Conservation (phyloP, 1,284 basidiomycete genomes). For the Ganoderma multipileum region DNA sequence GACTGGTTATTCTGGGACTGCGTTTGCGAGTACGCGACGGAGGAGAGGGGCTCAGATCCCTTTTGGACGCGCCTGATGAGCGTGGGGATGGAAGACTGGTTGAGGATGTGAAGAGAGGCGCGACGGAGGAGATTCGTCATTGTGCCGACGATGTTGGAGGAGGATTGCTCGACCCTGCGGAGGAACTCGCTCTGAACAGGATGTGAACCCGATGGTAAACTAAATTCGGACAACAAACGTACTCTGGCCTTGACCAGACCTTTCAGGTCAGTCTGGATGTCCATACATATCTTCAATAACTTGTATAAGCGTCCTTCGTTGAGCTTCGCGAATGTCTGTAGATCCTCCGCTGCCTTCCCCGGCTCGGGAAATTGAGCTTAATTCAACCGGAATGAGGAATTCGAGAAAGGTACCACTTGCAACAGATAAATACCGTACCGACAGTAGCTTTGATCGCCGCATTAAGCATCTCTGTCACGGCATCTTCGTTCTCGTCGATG, state of each 20-base stretch:
- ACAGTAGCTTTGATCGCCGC: slow-evolving; percentile 65
- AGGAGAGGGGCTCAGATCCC: slow-evolving; percentile 32
- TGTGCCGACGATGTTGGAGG: slow-evolving; percentile 68
- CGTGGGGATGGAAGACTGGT: slow-evolving; percentile 85
- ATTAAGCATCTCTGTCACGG: slow-evolving; percentile 62
- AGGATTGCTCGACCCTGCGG: slow-evolving; percentile 76
- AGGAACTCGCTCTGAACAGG: slow-evolving; percentile 73
- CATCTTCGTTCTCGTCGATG: slow-evolving; percentile 80
- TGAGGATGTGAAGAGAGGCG: slow-evolving; percentile 78
- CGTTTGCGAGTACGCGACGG: slow-evolving; percentile 27
- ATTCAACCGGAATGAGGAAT: not conserved
- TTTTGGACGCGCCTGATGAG: slow-evolving; percentile 74
- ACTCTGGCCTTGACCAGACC: slow-evolving; percentile 82
- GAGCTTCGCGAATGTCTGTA: slow-evolving; percentile 84
- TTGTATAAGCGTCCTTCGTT: slow-evolving; percentile 91
- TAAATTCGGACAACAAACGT: slow-evolving; percentile 34
- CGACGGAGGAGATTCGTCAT: slow-evolving; percentile 79
- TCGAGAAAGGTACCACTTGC: not conserved
- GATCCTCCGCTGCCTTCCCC: slow-evolving; percentile 78
- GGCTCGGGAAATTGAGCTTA: slow-evolving; percentile 71
- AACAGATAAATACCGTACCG: slow-evolving; percentile 43
- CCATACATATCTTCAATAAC: slow-evolving; percentile 81
- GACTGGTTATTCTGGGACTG: slow-evolving; percentile 25
- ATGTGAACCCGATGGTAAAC: slow-evolving; percentile 1
- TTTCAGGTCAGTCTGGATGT: slow-evolving; percentile 85